Percentiles rank a stretch among this genome's conserved stretches.
Evolutionary conservation across 1,139 yeast species (phyloP).

Genomic region (Saccharomyces hybrid): DNA sequence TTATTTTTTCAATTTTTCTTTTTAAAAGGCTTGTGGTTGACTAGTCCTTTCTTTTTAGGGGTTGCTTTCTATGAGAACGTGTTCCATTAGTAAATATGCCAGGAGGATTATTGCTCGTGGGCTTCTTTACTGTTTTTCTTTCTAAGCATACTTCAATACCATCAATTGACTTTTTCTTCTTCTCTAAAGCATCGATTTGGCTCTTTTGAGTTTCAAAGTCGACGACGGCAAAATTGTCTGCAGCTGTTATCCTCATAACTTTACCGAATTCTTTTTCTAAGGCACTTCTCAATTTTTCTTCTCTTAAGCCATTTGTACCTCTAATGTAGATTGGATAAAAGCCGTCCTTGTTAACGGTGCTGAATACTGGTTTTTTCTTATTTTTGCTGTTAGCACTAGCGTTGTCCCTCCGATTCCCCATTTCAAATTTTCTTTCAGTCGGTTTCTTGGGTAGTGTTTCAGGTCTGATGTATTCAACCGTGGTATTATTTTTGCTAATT

Average conservation of each 20-base stretch:
- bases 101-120: neutral
- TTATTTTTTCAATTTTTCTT: neutral
- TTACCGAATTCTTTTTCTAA: slow-evolving; percentile 27
- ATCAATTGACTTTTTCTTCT: slow-evolving; percentile 19
- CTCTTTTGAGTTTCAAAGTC: slow-evolving; percentile 28
- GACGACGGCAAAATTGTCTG: slow-evolving; percentile 29
- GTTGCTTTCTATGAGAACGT: slow-evolving; percentile 4
- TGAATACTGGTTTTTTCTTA: slow-evolving; percentile 20
- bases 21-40: neutral
- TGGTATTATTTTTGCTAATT: neutral
- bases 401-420: slow-evolving; percentile 14
- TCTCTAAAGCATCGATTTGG: slow-evolving; percentile 28
- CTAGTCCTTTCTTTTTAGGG: slow-evolving; percentile 9
- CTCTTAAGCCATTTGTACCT: slow-evolving; percentile 25
- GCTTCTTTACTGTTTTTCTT: slow-evolving; percentile 24
- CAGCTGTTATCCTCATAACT: slow-evolving; percentile 24
- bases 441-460: slow-evolving; percentile 8
- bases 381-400: slow-evolving; percentile 10
- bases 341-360: slow-evolving; percentile 27
- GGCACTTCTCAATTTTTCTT: slow-evolving; percentile 20
- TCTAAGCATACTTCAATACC: slow-evolving; percentile 22
- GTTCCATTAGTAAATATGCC: slow-evolving; percentile 3
- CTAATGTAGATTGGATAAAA: slow-evolving; percentile 27
- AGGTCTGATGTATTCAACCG: slow-evolving; percentile 4
- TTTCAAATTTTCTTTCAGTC: slow-evolving; percentile 13